Conservation (phyloP, 768 basidiomycete genomes). For the Boletus rubescentipes region DNA sequence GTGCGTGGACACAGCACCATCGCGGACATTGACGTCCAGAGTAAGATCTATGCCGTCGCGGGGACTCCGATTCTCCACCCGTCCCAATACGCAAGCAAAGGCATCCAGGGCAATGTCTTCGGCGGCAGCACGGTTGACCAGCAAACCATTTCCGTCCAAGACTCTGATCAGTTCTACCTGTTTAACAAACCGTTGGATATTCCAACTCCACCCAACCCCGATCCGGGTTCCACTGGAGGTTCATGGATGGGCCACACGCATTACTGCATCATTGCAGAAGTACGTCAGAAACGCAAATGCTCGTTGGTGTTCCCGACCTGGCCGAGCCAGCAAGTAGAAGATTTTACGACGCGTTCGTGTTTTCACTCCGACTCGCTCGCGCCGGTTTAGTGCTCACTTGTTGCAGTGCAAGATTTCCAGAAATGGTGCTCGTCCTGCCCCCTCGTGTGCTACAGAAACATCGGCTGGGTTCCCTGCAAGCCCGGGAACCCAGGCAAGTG, state of each 20-base stretch:
- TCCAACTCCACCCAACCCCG: not conserved
- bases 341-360: conserved; percentile 1
- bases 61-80: not conserved
- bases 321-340: not conserved
- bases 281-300: conserved; percentile 11
- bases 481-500: not conserved
- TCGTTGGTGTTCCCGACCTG: not conserved
- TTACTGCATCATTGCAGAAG: conserved; percentile 7
- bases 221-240: not conserved
- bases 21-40: conserved; percentile 7
- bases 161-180: conserved; percentile 4
- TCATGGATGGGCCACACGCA: not conserved
- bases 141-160: conserved; percentile 2
- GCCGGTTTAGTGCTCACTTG: not conserved
- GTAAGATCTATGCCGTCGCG: not conserved
- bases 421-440: not conserved
- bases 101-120: not conserved
- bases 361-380: not conserved
- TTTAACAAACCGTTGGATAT: conserved; percentile 3
- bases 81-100: not conserved
- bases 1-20: conserved; percentile 11
- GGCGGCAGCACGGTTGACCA: not conserved
- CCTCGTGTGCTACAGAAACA: not conserved
- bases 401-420: not conserved
- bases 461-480: not conserved